A percentile compares a stretch with the other conserved stretches of the same genome.
These are phyloP conservation scores for Piper betle DNA, from an alignment of 164 flowering plant species.

Conservation along the genomic window DNA sequence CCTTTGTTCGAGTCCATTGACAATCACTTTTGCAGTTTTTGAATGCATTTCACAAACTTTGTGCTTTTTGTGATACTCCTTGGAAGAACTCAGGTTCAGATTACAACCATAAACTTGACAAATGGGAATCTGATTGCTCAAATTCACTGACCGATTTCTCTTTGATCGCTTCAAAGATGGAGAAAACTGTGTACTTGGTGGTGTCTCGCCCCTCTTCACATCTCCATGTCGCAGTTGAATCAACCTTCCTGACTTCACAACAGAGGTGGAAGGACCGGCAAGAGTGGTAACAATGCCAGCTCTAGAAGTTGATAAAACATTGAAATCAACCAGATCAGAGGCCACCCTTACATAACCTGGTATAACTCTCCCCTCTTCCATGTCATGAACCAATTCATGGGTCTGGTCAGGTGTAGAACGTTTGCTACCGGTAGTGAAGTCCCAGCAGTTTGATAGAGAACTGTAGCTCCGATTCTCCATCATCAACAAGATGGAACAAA, in stretches of 20 bases:
- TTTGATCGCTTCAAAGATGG: constrained; percentile 30
- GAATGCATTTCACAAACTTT: constrained; percentile 82
- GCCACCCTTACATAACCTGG: constrained; percentile 13
- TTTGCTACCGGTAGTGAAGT: constrained; percentile 20
- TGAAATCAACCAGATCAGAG: constrained; percentile 8
- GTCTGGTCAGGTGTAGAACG: constrained; percentile 13
- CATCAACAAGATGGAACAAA: constrained; percentile 2
- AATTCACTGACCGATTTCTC: constrained; percentile 20
- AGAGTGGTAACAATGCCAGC: constrained; percentile 31
- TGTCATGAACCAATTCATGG: constrained; percentile 15
- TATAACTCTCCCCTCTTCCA: constrained; percentile 18
- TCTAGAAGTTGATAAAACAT: constrained; percentile 19
- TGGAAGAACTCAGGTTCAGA: constrained; percentile 57
- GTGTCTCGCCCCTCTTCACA: constrained; percentile 12
- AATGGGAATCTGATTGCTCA: constrained; percentile 27
- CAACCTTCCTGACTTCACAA: constrained; percentile 51
- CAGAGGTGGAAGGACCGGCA: constrained; percentile 35
- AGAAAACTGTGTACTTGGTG: constrained; percentile 12
- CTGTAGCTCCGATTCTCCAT: constrained; percentile 53
- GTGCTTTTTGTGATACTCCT: constrained; percentile 88
- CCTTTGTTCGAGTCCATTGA: constrained; percentile 69
- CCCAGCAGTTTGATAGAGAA: constrained; percentile 35
- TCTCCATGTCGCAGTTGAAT: constrained; percentile 27
- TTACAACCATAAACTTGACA: constrained; percentile 83
- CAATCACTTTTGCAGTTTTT: constrained; percentile 63